Evolutionary conservation across 179 eudicot genomes (phyloP).

Genomic region (Amaranthus tricolor): DNA sequence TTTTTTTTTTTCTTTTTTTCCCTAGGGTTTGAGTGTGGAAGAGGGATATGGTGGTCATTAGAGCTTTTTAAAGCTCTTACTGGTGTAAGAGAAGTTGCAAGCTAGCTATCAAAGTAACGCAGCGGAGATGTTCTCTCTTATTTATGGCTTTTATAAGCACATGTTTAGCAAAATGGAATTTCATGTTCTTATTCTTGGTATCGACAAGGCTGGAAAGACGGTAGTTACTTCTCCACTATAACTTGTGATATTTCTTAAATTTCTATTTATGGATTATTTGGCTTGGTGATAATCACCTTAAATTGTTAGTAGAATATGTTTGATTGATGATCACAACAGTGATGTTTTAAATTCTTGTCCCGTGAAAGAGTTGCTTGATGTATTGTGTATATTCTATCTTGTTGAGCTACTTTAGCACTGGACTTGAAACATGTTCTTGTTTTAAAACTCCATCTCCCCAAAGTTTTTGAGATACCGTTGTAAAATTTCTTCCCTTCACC

Average conservation of each 20-base stretch:
- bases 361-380: neutral
- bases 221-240: constrained; percentile 32
- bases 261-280: neutral
- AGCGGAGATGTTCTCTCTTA: constrained; percentile 76
- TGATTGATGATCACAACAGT: neutral
- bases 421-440: neutral
- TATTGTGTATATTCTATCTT: neutral
- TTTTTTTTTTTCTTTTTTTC: neutral
- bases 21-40: constrained; percentile 13
- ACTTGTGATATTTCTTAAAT: neutral
- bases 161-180: constrained; percentile 90
- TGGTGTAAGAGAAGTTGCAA: constrained; percentile 27
- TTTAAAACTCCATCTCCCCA: neutral
- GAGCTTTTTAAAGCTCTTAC: constrained; percentile 23
- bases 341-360: neutral
- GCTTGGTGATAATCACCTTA: neutral
- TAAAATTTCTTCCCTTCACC: neutral
- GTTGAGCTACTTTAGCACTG: neutral
- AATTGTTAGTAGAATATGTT: neutral
- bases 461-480: neutral
- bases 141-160: constrained; percentile 87
- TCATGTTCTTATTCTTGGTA: constrained; percentile 95
- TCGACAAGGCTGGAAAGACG: constrained; percentile 98
- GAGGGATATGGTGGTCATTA: constrained; percentile 15
- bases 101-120: constrained; percentile 18